These are phyloP conservation scores for Aspergillus pseudoglaucus DNA, from an alignment of 2,329 filamentous ascomycete species.

Conservation along the genomic window DNA sequence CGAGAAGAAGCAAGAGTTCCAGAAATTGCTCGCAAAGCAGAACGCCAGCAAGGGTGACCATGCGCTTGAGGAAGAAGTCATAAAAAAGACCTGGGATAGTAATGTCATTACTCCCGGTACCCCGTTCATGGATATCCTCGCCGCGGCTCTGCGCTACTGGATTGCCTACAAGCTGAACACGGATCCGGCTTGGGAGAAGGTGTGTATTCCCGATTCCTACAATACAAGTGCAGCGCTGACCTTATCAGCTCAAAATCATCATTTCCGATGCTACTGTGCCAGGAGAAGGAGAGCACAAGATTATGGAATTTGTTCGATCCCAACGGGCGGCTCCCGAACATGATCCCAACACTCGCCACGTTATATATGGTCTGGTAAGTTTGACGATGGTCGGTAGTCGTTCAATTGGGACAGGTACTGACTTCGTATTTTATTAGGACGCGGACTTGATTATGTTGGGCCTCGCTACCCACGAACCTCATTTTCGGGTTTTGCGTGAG, in stretches of 20 bases:
- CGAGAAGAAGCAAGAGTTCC: conserved; percentile 78
- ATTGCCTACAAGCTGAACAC: conserved; percentile 96
- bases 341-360: conserved; percentile 93
- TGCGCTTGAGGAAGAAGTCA: conserved; percentile 53
- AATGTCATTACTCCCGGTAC: conserved; percentile 90
- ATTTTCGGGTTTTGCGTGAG: conserved; percentile 92
- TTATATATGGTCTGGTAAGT: conserved; percentile 77
- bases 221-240: conserved; percentile 15
- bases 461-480: conserved; percentile 91
- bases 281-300: conserved; percentile 97
- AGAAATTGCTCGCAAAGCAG: conserved; percentile 76
- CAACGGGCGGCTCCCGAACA: conserved; percentile 86
- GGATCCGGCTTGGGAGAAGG: conserved; percentile 86
- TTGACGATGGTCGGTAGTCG: neutral
- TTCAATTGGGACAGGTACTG: conserved; percentile 10
- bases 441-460: conserved; percentile 98
- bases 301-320: conserved; percentile 96
- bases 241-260: conserved; percentile 71
- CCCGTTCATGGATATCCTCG: conserved; percentile 96
- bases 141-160: conserved; percentile 88
- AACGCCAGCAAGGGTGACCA: conserved; percentile 59
- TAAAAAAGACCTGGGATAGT: conserved; percentile 89
- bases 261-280: conserved; percentile 98
- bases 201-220: conserved; percentile 17
- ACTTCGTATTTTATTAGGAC: conserved; percentile 45